Base-by-base conservation (phyloP, 2,329 filamentous ascomycete species). In the Beauveria sp. region DNA sequence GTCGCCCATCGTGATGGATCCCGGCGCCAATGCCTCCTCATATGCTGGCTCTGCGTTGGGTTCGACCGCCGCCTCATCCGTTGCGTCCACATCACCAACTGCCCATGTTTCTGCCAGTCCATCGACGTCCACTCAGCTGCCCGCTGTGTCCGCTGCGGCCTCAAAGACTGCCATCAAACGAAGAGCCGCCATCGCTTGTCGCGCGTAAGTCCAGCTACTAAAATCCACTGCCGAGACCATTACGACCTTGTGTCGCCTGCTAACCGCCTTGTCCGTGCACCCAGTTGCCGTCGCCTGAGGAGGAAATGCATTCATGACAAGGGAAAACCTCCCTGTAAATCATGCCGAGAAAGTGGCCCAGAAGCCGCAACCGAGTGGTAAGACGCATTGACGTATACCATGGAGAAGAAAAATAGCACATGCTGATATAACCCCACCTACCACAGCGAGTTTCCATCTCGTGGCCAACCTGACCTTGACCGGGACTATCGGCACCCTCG, bases 401-500 rank as follows among this genome's bases (percentile, higher is more conserved):
- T 46, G 57, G 34, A 14, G 12, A 14, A 38, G 34, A 43, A 22
- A 26, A 51, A 43, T 58, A 51, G 24, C 22, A 12, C 46, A 20
- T 24, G 46, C 47, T 60, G 46, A 50, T 60, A 46, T 40, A 10
- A 45, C 34, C 38, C 57, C 57, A 22, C 58, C 40, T 28, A 9
- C 4, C 20, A 60, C 60, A 84, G 82, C 68, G 68, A 78, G 45
- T 85, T 84, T 65, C 79, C 80, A 0, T 72, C 74, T 20, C 78
- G 82, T 56, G 82, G 82, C 46, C 78, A 82, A 50, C 76, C 78
- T 10, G 81, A 85, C 62, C 71, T 76, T 66, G 82, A 85, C 67
- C 81, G 82, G 42, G 77, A 79, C 14, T 84, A 81, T 64, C 80
- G 82, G 50, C 82, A 84, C 67, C 82, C 81, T 61, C 80, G 81